Percentiles rank a stretch among this genome's conserved stretches.
Conservation (phyloP, 2,329 filamentous ascomycete genomes). For the Sclerotinia subarctica region DNA sequence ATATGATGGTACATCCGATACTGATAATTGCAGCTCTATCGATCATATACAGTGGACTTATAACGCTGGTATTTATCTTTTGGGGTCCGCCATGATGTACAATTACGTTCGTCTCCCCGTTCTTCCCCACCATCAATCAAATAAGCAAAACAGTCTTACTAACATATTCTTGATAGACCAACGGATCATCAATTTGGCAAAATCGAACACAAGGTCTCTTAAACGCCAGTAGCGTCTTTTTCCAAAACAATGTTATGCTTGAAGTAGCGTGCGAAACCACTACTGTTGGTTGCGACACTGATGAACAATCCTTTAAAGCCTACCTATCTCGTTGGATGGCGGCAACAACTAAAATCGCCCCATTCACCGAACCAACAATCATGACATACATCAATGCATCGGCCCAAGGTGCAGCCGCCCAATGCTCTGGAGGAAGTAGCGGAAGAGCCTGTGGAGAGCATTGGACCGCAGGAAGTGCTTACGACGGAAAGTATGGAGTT, state of each 20-base stretch:
- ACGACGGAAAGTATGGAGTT: constrained; percentile 59
- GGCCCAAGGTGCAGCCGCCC: constrained; percentile 52
- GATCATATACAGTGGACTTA: constrained; percentile 65
- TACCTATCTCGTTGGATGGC: constrained; percentile 61
- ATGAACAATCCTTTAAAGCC: constrained; percentile 62
- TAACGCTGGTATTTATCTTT: constrained; percentile 63
- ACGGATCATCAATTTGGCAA: constrained; percentile 48
- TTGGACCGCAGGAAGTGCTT: constrained; percentile 53
- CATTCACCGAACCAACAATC: constrained; percentile 53
- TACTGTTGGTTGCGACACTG: constrained; percentile 56
- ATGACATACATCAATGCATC: constrained; percentile 54
- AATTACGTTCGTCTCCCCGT: constrained; percentile 43
- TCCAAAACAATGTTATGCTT: constrained; percentile 57
- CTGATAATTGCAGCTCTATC: constrained; percentile 54
- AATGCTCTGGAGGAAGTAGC: constrained; percentile 48
- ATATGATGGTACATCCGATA: constrained; percentile 58
- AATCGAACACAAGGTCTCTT: constrained; percentile 55
- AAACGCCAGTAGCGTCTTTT: constrained; percentile 52
- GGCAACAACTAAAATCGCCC: constrained; percentile 60
- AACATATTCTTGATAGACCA: constrained; percentile 27
- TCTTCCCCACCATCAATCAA: not conserved
- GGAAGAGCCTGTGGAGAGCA: constrained; percentile 57
- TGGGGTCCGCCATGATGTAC: constrained; percentile 50
- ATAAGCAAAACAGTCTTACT: constrained; percentile 3
- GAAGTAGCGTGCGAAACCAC: constrained; percentile 60